Evolutionary conservation across 495 filamentous ascomycete species (phyloP).

Genomic region (Neohortaea acidophila): DNA sequence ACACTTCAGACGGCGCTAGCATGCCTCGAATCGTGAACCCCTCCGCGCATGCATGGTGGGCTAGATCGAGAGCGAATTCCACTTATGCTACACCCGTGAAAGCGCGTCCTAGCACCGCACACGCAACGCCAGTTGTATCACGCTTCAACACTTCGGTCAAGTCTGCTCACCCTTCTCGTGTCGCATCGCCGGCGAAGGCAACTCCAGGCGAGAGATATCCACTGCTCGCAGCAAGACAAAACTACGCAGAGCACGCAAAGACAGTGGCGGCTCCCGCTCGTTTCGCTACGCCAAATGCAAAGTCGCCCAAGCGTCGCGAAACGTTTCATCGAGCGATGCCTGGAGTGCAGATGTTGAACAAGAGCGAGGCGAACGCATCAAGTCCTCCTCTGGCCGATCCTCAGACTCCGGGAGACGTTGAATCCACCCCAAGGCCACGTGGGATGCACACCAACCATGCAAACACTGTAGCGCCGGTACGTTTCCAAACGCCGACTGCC

Average conservation of each 20-base stretch:
- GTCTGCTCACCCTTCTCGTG: background rate
- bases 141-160: background rate
- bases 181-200: background rate
- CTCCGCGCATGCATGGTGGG: constrained; percentile 3
- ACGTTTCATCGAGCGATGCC: constrained; percentile 1
- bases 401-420: too few species aligned
- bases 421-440: too few species aligned
- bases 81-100: background rate
- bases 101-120: background rate
- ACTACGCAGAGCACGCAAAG: constrained; percentile 6
- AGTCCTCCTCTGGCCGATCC: too few species aligned
- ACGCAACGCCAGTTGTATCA: background rate
- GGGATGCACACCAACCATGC: too few species aligned
- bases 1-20: constrained; percentile 16
- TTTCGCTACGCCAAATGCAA: background rate
- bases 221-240: background rate
- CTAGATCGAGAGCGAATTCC: background rate
- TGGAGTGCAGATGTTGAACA: too few species aligned
- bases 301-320: constrained; percentile 1
- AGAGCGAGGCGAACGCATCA: too few species aligned
- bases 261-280: constrained; percentile 6
- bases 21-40: constrained; percentile 6
- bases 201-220: constrained; percentile 6
- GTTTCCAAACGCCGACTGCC: too few species aligned
- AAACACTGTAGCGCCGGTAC: too few species aligned